Evolutionary conservation across 2,329 filamentous ascomycete species (phyloP).

Genomic region (Fusarium musae): DNA sequence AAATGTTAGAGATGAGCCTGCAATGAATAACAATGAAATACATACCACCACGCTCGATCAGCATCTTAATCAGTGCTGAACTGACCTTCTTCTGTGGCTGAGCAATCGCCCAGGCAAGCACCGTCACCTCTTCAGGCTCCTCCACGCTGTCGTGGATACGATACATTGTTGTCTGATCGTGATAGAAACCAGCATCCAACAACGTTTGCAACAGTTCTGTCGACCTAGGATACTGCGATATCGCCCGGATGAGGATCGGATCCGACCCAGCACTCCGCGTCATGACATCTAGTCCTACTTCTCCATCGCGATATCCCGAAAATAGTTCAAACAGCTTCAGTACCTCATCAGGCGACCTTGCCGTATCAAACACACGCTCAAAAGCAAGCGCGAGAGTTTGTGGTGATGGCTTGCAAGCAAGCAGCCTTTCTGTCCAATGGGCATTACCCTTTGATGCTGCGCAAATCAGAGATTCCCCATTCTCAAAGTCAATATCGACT

Average conservation of each 20-base stretch:
- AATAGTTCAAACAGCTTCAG: constrained; percentile 64
- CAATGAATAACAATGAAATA: constrained; percentile 7
- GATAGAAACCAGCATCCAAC: constrained; percentile 68
- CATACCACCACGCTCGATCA: constrained; percentile 60
- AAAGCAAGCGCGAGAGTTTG: constrained; percentile 64
- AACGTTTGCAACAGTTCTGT: constrained; percentile 62
- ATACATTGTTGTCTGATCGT: constrained; percentile 62
- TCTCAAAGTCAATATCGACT: constrained; percentile 61
- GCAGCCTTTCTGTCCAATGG: constrained; percentile 61
- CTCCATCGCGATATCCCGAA: constrained; percentile 59
- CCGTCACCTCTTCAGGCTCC: constrained; percentile 65
- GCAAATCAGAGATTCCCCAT: constrained; percentile 64
- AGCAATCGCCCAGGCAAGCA: constrained; percentile 70
- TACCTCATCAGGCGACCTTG: constrained; percentile 60
- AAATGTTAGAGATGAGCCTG: constrained; percentile 22
- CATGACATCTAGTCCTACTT: constrained; percentile 63
- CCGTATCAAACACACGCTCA: constrained; percentile 65
- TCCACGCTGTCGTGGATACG: constrained; percentile 58
- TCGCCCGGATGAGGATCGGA: constrained; percentile 63
- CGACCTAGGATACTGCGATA: constrained; percentile 66
- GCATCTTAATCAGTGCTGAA: constrained; percentile 64
- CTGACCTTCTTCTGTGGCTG: constrained; percentile 73
- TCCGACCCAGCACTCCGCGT: constrained; percentile 54
- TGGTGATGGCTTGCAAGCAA: constrained; percentile 61
- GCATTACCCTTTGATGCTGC: constrained; percentile 64